These are phyloP conservation scores for Yamadazyma kitorensis DNA, from an alignment of 805 yeast genomes.

Conservation along the genomic window DNA sequence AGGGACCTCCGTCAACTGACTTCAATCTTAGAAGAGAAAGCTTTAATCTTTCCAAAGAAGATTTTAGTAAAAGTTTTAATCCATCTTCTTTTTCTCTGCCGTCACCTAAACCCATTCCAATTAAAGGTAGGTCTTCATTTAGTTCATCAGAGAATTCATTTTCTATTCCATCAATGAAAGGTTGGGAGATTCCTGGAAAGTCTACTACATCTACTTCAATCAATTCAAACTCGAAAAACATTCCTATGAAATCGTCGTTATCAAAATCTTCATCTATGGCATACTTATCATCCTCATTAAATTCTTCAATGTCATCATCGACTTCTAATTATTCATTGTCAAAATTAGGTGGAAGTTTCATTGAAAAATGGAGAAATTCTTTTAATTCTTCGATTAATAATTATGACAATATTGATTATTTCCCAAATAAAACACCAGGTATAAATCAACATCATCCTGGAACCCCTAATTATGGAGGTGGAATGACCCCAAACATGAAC, in stretches of 20 bases:
- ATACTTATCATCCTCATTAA: slow-evolving; percentile 40
- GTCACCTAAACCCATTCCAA: slow-evolving; percentile 14
- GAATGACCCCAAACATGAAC: slow-evolving; percentile 3
- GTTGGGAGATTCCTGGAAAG: slow-evolving; percentile 48
- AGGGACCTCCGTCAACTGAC: too few species aligned
- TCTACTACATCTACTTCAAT: slow-evolving; percentile 20
- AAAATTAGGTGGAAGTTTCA: slow-evolving; percentile 40
- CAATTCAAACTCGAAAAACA: slow-evolving; percentile 8
- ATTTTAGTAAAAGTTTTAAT: too few species aligned
- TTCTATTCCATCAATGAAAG: slow-evolving; percentile 32
- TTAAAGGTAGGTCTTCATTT: slow-evolving; percentile 13
- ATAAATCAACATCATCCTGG: background rate
- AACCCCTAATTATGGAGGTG: too few species aligned
- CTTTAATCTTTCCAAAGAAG: too few species aligned
- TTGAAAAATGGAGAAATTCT: slow-evolving; percentile 44
- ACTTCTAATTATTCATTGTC: slow-evolving; percentile 39
- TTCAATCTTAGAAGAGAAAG: too few species aligned
- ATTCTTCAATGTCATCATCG: slow-evolving; percentile 34
- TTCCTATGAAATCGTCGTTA: slow-evolving; percentile 26
- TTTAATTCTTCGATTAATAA: slow-evolving; percentile 19
- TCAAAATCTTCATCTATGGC: slow-evolving; percentile 38
- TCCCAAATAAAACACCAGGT: slow-evolving; percentile 6
- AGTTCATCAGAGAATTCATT: slow-evolving; percentile 23
- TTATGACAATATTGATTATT: slow-evolving; percentile 11
- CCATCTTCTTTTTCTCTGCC: background rate